Evolutionary conservation across 495 filamentous ascomycete genomes (phyloP), one percentile per base, ranked within the genome.

Genomic region (Aspergillus indologenus): DNA sequence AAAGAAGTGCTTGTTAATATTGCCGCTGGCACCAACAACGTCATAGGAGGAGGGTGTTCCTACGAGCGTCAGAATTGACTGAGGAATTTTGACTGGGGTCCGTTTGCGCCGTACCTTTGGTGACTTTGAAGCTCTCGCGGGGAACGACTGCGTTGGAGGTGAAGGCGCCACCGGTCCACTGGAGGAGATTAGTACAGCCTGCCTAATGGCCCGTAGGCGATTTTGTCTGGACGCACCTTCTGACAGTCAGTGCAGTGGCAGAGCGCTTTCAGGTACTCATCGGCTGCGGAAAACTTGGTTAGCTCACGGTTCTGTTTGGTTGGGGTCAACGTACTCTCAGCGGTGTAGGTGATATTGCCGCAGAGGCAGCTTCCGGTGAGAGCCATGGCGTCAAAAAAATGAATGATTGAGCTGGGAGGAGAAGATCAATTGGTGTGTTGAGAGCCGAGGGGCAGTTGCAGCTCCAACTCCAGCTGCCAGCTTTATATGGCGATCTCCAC

Each of bases 231-330:
- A 15, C 31, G 44, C 61, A 70, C 71, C 70, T 77, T 81, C 58
- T 80, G 77, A 63, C 77, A 81, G 53, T 79, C 78, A 12, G 58
- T 65, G 68, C 78, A 81, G 61, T 81, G 76, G 67, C 78, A 81
- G 31, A 81, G 67, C 19, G 76, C 78, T 5, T 67, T 63, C 7
- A 67, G 42, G 26, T 70, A 66, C 19, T 68, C 62, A 45, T 76
- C 71, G 19, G 62, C 72, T 72, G 48, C 51, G 43, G 29, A 50
- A 24, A 24, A 43, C n/a, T n/a, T n/a, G n/a, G n/a, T 59, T 45
- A 59, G 45, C 29, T 4, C 14, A n/a, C 24, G 29, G 8, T 11
- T 31, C 21, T n/a, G 22, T 15, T 19, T 8, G 17, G 15, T 2
- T n/a, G 0, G 12, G 12, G 42, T 51, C 20, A 1, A 43, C 64